phyloP scores from a whole-genome alignment of 345 rosid species.

The Heritiera fomes region DNA sequence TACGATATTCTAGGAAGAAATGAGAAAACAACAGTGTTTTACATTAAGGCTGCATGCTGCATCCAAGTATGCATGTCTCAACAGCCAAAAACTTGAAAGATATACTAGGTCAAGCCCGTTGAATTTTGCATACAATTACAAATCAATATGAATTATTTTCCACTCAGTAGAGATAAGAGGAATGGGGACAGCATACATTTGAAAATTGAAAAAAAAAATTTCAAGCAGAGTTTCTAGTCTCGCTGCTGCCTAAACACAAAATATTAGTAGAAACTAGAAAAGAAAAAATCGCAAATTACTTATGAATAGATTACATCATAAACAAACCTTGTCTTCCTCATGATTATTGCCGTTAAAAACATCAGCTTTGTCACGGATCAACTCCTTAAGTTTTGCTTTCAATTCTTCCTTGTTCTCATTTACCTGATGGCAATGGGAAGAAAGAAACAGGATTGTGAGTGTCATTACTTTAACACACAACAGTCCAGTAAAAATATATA shows the following conservation, averaged over 20 bases:
- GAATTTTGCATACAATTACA: neutral
- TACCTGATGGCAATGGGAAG: constrained; percentile 28
- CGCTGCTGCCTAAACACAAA: neutral
- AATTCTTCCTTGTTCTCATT: constrained; percentile 58
- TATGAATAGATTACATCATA: neutral
- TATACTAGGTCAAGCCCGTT: neutral
- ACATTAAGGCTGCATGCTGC: neutral
- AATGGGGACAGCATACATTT: neutral
- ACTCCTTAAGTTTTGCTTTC: constrained; percentile 57
- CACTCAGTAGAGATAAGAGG: neutral
- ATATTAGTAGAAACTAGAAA: neutral
- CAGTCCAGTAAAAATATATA: neutral
- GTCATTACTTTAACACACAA: neutral
- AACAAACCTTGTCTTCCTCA: constrained; percentile 75
- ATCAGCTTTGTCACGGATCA: constrained; percentile 71
- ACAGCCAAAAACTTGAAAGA: neutral
- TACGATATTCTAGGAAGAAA: neutral
- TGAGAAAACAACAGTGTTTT: neutral
- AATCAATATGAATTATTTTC: neutral
- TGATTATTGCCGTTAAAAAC: constrained; percentile 58
- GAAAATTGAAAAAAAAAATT: neutral
- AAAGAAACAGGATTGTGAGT: neutral
- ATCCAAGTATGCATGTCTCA: neutral
- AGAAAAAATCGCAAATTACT: constrained; percentile 1
- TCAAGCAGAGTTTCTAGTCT: neutral